Conservation (phyloP, 1,139 yeast species). For the Meyerozyma smithsonii region DNA sequence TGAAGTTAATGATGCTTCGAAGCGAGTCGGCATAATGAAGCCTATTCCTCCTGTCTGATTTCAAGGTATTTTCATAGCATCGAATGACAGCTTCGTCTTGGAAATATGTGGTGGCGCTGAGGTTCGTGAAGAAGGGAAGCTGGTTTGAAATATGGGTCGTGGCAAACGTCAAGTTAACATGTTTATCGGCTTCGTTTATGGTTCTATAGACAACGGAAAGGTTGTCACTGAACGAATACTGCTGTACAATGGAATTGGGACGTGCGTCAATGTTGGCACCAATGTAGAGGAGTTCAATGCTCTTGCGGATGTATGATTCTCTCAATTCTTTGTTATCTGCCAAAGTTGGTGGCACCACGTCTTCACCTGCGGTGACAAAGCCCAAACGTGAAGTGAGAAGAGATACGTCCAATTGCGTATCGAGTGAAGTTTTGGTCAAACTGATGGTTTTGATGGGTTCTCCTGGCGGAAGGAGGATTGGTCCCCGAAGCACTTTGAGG, state of each 20-base stretch:
- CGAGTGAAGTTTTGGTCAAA: conserved; percentile 43
- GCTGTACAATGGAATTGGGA: conserved; percentile 30
- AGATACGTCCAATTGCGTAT: conserved; percentile 50
- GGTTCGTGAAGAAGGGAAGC: conserved; percentile 36
- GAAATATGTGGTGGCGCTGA: conserved; percentile 59
- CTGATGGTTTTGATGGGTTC: conserved; percentile 52
- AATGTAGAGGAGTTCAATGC: conserved; percentile 42
- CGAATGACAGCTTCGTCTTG: conserved; percentile 56
- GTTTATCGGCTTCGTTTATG: conserved; percentile 43
- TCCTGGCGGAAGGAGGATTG: conserved; percentile 38
- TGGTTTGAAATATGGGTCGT: conserved; percentile 22
- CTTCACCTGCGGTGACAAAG: conserved; percentile 32
- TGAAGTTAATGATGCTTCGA: conserved; percentile 17
- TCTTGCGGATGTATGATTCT: conserved; percentile 48
- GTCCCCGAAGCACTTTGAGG: conserved; percentile 59
- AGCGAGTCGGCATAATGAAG: conserved; percentile 69
- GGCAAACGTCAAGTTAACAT: conserved; percentile 19
- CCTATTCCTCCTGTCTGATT: conserved; percentile 48
- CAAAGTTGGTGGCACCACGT: conserved; percentile 57
- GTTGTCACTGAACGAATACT: conserved; percentile 36
- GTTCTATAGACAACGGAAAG: conserved; percentile 30
- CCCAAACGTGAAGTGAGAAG: conserved; percentile 46
- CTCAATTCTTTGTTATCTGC: conserved; percentile 21
- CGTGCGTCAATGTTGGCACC: conserved; percentile 19
- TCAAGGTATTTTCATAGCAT: conserved; percentile 54